Evolutionary conservation across 495 filamentous ascomycete genomes (phyloP).

Genomic region (Hyaloscypha bicolor): DNA sequence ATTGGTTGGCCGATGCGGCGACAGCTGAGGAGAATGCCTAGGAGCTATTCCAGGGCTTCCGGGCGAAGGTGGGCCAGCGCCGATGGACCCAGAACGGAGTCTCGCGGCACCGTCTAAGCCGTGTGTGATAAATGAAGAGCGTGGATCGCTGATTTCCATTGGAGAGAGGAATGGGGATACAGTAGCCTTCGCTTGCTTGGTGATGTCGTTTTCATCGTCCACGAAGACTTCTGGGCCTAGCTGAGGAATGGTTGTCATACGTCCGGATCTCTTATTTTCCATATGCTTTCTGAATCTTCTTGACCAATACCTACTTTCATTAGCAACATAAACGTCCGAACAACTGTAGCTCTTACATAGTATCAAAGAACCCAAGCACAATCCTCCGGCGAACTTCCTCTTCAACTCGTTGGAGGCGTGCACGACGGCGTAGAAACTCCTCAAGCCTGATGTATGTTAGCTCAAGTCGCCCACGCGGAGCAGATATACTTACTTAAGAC

Average conservation of each 20-base stretch:
- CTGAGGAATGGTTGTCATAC: slow-evolving; percentile 76
- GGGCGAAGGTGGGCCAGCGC: slow-evolving; percentile 25
- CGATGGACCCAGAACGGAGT: slow-evolving; percentile 39
- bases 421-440: slow-evolving; percentile 90
- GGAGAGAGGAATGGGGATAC: slow-evolving; percentile 30
- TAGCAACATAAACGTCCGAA: slow-evolving; percentile 1
- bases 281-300: slow-evolving; percentile 75
- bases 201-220: slow-evolving; percentile 56
- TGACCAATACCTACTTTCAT: slow-evolving; percentile 65
- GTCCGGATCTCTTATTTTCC: slow-evolving; percentile 66
- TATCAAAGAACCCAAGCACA: slow-evolving; percentile 95
- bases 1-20: slow-evolving; percentile 31
- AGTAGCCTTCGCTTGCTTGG: slow-evolving; percentile 16
- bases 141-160: slow-evolving; percentile 14
- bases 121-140: slow-evolving; percentile 29
- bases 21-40: slow-evolving; percentile 22
- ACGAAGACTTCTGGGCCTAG: slow-evolving; percentile 90
- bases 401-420: slow-evolving; percentile 91
- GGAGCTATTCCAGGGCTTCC: slow-evolving; percentile 17
- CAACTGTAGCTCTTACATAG: slow-evolving; percentile 54
- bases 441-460: slow-evolving; percentile 61
- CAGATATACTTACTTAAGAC: slow-evolving; percentile 63
- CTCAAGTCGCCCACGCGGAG: slow-evolving; percentile 1
- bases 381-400: slow-evolving; percentile 88
- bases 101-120: slow-evolving; percentile 28